phyloP scores from a whole-genome alignment of 306 rosid species.

The Vigna hirtella region DNA sequence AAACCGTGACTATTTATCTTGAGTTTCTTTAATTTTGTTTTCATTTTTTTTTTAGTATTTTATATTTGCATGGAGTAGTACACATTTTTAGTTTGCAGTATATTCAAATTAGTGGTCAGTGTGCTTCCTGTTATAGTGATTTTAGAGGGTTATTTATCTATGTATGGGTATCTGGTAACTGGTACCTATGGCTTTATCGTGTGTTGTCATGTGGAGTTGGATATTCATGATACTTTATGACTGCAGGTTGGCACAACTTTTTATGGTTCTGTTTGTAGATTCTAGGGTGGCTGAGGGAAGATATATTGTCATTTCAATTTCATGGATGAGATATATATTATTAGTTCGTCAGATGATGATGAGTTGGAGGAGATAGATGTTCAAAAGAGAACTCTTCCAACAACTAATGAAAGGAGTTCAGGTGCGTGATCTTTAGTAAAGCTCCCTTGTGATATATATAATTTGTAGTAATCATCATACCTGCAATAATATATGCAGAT shows the following conservation, averaged over 20 bases:
- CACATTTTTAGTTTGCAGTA: not conserved
- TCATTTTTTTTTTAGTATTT: not conserved
- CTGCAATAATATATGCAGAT: conserved; percentile 57
- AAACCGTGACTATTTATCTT: not conserved
- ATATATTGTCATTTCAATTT: conserved; percentile 42
- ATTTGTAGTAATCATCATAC: conserved; percentile 6
- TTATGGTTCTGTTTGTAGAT: conserved; percentile 44
- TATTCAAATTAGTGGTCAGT: not conserved
- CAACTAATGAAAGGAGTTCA: conserved; percentile 47
- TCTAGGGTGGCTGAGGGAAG: conserved; percentile 47
- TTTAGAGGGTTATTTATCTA: not conserved
- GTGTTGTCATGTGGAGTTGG: conserved; percentile 35
- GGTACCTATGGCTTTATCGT: too few relatives aligned
- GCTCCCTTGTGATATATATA: conserved; percentile 12
- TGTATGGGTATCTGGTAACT: too few relatives aligned
- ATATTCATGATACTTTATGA: conserved; percentile 36
- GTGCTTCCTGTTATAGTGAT: not conserved
- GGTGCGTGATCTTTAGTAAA: conserved; percentile 56
- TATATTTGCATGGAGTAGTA: not conserved
- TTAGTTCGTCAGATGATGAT: conserved; percentile 84
- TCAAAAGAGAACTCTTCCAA: conserved; percentile 65
- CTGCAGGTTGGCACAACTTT: conserved; percentile 59
- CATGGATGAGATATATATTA: conserved; percentile 64
- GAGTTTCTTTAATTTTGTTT: not conserved
- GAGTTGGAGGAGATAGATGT: conserved; percentile 68